A percentile compares a stretch with the other conserved stretches of the same genome.
Conservation (phyloP, 2,329 filamentous ascomycete species). For the Beauveria sp. region DNA sequence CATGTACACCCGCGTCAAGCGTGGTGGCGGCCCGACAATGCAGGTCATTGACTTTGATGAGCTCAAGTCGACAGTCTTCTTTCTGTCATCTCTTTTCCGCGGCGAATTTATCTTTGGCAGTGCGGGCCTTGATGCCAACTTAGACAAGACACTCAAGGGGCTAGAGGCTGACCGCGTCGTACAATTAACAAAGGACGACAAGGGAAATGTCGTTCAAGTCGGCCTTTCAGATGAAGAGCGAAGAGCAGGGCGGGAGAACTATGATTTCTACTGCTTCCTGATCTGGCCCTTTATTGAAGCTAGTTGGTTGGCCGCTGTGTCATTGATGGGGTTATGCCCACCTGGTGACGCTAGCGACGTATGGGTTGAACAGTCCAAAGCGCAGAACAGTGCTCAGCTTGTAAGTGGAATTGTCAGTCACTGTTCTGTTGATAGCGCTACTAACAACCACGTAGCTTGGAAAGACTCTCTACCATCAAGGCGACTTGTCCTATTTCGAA, state of each 20-base stretch:
- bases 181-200: constrained; percentile 50
- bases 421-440: not conserved
- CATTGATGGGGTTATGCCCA: constrained; percentile 76
- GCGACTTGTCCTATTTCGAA: constrained; percentile 94
- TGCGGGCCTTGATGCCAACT: constrained; percentile 71
- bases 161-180: constrained; percentile 77
- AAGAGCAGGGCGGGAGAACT: constrained; percentile 78
- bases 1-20: constrained; percentile 86
- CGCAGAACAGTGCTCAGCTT: constrained; percentile 74
- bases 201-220: constrained; percentile 53
- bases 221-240: constrained; percentile 73
- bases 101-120: constrained; percentile 96
- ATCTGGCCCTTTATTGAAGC: constrained; percentile 98
- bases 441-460: constrained; percentile 52
- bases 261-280: constrained; percentile 96
- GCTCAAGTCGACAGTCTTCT: constrained; percentile 71
- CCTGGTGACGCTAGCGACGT: constrained; percentile 47
- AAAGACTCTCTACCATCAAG: constrained; percentile 95
- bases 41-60: constrained; percentile 72
- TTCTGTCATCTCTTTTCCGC: constrained; percentile 87
- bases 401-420: constrained; percentile 37
- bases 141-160: constrained; percentile 69
- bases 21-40: constrained; percentile 73
- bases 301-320: constrained; percentile 83
- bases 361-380: constrained; percentile 72